phyloP scores from a whole-genome alignment of 192 early-diverging fungal genomes.

The Chytriomyces confervae region DNA sequence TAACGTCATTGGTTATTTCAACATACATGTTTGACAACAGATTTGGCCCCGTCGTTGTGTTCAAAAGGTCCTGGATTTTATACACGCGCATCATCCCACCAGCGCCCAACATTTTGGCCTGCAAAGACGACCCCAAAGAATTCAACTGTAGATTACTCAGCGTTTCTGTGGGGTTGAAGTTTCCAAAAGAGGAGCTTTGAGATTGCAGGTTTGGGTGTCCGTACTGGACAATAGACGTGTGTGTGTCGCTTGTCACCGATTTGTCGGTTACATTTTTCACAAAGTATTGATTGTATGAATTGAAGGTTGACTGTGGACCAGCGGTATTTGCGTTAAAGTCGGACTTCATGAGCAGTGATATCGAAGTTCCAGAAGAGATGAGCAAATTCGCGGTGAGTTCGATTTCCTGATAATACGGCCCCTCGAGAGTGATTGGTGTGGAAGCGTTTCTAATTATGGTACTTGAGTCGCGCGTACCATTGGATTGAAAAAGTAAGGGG shows the following conservation, averaged over 20 bases:
- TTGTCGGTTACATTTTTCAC: background rate
- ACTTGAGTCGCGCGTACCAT: too few relatives aligned
- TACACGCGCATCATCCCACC: slow-evolving; percentile 43
- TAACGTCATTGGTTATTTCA: slow-evolving; percentile 36
- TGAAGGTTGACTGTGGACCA: slow-evolving; percentile 36
- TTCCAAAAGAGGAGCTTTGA: slow-evolving; percentile 16
- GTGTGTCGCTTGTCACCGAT: background rate
- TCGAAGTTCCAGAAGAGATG: background rate
- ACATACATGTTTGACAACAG: slow-evolving; percentile 43
- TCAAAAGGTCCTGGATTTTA: slow-evolving; percentile 44
- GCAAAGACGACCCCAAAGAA: slow-evolving; percentile 34
- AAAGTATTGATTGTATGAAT: slow-evolving; percentile 1
- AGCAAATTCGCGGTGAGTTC: slow-evolving; percentile 34
- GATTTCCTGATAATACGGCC: slow-evolving; percentile 34
- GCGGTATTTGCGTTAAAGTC: slow-evolving; percentile 40
- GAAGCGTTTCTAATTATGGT: slow-evolving; percentile 9
- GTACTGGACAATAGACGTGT: slow-evolving; percentile 49
- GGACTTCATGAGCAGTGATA: slow-evolving; percentile 40
- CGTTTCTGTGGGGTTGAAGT: slow-evolving; percentile 39
- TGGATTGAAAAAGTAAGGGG: background rate
- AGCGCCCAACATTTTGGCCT: slow-evolving; percentile 39
- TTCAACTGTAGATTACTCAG: slow-evolving; percentile 24
- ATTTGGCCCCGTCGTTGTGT: slow-evolving; percentile 29
- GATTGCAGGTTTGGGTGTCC: slow-evolving; percentile 42
- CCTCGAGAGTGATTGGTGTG: slow-evolving; percentile 31